Base-by-base conservation (phyloP, 805 yeast species). In the Wickerhamomyces rabaulensis region DNA sequence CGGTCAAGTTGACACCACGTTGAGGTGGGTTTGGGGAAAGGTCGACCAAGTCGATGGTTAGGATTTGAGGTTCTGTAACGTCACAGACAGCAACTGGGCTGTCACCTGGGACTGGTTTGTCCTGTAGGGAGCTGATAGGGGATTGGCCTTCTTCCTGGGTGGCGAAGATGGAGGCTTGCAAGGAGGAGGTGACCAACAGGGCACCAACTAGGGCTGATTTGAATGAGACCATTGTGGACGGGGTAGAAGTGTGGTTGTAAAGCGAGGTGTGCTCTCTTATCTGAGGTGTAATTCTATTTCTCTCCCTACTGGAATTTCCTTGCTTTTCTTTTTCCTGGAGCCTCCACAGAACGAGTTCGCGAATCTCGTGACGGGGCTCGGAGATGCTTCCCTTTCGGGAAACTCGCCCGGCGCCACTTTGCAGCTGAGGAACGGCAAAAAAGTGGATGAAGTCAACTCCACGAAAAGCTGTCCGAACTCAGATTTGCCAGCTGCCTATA, bases 31-130 rank as follows among this genome's bases (percentile, higher is more conserved):
- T 88, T 42, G 99, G 99, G 33, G 71, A 62, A 49, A 94, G 66
- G 39, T 68, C 71, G 16, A 94, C 80, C 15, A 68, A 60, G 19
- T 76, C 73, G 52, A 94, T 75, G 25, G 71, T 73, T 53, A 94
- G 71, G 20, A 86, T 55, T 62, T 92, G 97, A 1, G 73, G 60
- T 39, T 74, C 75, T 15, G 70, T 65, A 17, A 78, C 68, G 57
- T 90, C 96, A 65, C 99, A 92, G 46, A 79, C 74, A 47, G 75
- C 69, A 29, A 94, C 73, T 16, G 98, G 98, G 1, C 97, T 85
- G 52, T 80, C 88, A 6, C 99, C 99, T 1, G 96, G 95, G 36
- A 92, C 80, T 7, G 95, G 95, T 56, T 76, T 77, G 31, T 77
- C 55, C 16, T 27, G 77, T 27, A 66, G 56, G n/a, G 49, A 65